A percentile compares a stretch with the other conserved stretches of the same genome.
These are phyloP conservation scores for Thuidium tamariscinum DNA, from an alignment of 225 moss, liverwort and hornwort genomes.

Conservation along the genomic window DNA sequence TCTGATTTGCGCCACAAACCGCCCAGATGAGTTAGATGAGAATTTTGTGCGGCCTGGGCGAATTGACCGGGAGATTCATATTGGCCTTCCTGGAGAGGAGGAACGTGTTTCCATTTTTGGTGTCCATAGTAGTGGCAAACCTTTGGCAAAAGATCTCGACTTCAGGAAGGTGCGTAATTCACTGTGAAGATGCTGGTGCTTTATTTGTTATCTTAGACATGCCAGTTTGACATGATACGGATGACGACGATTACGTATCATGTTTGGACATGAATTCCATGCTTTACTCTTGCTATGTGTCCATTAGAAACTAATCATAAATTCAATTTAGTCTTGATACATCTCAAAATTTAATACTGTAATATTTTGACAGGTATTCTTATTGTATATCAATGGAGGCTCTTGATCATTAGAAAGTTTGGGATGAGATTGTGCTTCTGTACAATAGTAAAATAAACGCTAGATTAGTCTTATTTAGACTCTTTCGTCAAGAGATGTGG, in stretches of 20 bases:
- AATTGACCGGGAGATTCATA: conserved; percentile 95
- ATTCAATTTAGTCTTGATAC: background rate
- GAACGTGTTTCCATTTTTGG: conserved; percentile 83
- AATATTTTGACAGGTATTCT: background rate
- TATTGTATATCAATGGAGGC: background rate
- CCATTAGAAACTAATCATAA: background rate
- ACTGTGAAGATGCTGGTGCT: background rate
- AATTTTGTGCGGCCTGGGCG: conserved; percentile 81
- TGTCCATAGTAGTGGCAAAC: conserved; percentile 94
- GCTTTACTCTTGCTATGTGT: background rate
- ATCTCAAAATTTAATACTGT: background rate
- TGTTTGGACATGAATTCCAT: background rate
- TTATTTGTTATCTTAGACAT: background rate
- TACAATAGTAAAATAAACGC: background rate
- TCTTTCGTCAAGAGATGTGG: background rate
- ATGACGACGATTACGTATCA: background rate
- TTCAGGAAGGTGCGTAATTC: conserved; percentile 56
- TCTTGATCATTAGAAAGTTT: background rate
- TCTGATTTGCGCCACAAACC: conserved; percentile 94
- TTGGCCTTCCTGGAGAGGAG: conserved; percentile 90
- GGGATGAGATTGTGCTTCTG: background rate
- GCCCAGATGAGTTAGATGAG: conserved; percentile 97
- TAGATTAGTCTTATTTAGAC: background rate
- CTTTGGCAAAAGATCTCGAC: conserved; percentile 68
- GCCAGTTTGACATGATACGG: background rate